Evolutionary conservation across 139 green algal species (phyloP), one percentile per base, ranked within the genome.

Genomic region (Zygnema cylindricum): DNA sequence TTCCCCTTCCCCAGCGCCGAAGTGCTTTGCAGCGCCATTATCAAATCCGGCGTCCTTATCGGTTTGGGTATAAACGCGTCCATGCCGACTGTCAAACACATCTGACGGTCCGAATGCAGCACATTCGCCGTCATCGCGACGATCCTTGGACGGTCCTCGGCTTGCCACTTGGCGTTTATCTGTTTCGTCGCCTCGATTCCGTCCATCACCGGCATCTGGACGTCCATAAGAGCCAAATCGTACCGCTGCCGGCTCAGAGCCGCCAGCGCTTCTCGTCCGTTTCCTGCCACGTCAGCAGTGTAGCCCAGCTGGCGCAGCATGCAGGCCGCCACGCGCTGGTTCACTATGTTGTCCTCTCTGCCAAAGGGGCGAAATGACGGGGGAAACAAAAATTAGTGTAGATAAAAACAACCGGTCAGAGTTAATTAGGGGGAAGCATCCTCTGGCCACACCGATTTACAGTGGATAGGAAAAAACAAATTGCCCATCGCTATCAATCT

Each of bases 271-370:
- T 88, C 78, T 7, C 16, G 23, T 2, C 86, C 86, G 36, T 91
- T 91, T 55, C 32, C 30, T 11, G 78, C 86, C 41, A 88, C 36
- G 25, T 73, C 30, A 30, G 38, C 43, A 0, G 36, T 23, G n/a
- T 78, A 73, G 0, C 86, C 86, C 54, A 87, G 39, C 35, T 39
- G 38, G 55, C 23, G 33, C 78, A 91, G 78, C 73, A 91, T 55
- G 41, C 41, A 76, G 38, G 21, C 30, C 0, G 78, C 78, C 55
- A 91, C 86, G 43, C 43, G 42, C 42, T 91, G 86, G 55, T 91
- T 91, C 36, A 91, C 86, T 63, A 83, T 42, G 86, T 91, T 91
- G 86, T 91, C 86, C 78, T 91, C 86, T 25, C 81, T 86, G 81
- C 16, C n/a, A 38, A 85, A 1, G 1, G 41, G 49, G 36, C 71